Evolutionary conservation across 1,284 basidiomycete genomes (phyloP), one percentile per base, ranked within the genome.

Genomic region (Sparassis latifolia): DNA sequence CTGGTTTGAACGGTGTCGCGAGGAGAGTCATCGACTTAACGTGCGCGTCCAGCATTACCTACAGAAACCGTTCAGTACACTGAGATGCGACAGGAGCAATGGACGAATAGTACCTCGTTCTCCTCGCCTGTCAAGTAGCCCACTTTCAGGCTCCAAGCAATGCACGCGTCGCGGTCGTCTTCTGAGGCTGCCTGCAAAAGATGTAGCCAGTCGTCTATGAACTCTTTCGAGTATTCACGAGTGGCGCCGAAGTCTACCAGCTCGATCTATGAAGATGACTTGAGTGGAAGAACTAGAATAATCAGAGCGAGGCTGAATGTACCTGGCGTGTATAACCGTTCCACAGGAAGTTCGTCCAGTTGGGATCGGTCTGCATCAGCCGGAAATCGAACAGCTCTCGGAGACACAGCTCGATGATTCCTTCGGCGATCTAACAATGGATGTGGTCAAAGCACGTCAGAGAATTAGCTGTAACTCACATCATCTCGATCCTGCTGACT

Each of bases 361-460:
- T 99, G 1, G 97, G 96, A 67, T 99, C 96, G 0, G 96, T 99
- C 69, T 99, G 97, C 97, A 99, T 98, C 44, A 89, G 73, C 29
- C 90, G 76, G 72, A 95, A 97, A 52, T 85, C 76, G 69, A 98
- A 97, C 10, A 98, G 79, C 66, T 99, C 96, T 51, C 80, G 82
- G 40, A 99, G 73, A 62, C 93, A 97, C 2, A 99, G 78, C 47
- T 92, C 86, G 46, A 98, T 76, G 48, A 97, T 80, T 47, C 84
- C 77, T 2, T 78, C 72, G 2, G 93, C 92, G 61, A 99, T 96
- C 90, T 96, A 20, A 27, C 3, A 46, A 12, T 33, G 1, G 2
- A 20, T 43, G 4, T 2, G 45, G 48, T 47, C 32, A 40, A 29
- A 42, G 45, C 35, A 52, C 45, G 42, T 28, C 42, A 30, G n/a